phyloP scores from a whole-genome alignment of 176 grass and related monocot species.

The Oryza officinalis region DNA sequence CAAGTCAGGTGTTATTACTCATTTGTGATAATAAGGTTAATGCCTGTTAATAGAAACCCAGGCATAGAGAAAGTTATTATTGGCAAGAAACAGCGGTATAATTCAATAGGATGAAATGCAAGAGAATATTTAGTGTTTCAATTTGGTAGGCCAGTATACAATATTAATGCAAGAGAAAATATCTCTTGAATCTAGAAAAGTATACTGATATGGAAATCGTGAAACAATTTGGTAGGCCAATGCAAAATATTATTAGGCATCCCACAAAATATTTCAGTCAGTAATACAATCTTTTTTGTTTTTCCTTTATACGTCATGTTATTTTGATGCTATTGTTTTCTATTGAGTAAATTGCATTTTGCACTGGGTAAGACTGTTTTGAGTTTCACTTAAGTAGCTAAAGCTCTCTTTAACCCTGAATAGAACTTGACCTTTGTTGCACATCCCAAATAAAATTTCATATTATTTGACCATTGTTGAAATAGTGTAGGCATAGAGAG shows the following conservation, averaged over 20 bases:
- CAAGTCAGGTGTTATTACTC: not conserved
- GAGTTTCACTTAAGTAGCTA: not conserved
- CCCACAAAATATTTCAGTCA: not conserved
- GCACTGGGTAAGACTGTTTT: not conserved
- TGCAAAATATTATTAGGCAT: not conserved
- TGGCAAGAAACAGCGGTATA: not conserved
- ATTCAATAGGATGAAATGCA: slow-evolving; percentile 10
- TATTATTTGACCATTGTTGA: not conserved
- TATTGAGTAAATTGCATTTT: not conserved
- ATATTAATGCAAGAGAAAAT: not conserved
- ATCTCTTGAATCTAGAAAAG: not conserved
- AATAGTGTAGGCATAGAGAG: not conserved
- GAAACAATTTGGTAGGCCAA: not conserved
- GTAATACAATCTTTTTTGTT: not conserved
- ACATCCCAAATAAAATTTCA: not conserved
- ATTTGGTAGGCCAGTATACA: not conserved
- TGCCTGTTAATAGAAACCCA: not conserved
- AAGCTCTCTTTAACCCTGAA: not conserved
- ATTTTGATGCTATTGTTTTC: not conserved
- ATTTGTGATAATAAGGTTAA: not conserved
- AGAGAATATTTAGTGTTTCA: not conserved
- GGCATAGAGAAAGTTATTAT: not conserved
- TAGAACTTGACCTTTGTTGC: not conserved
- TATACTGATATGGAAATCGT: not conserved
- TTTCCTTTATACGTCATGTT: not conserved